These are phyloP conservation scores for Flueggea neowawraea DNA, from an alignment of 441 rosid species.

Conservation along the genomic window DNA sequence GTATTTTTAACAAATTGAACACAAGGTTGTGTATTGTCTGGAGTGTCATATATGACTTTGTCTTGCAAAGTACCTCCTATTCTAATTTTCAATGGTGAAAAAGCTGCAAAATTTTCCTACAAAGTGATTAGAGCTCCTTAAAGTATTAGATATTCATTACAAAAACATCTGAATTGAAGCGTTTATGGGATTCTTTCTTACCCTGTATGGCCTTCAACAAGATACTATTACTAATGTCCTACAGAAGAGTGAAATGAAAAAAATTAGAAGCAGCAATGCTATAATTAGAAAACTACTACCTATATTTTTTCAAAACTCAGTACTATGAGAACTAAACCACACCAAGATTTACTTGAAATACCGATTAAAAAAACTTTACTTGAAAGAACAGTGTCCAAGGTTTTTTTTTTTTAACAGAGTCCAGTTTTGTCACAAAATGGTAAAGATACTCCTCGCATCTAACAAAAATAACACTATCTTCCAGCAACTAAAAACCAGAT, in stretches of 20 bases:
- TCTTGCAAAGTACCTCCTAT: conserved; percentile 95
- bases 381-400: no score
- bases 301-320: no score
- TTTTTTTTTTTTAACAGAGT: no score
- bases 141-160: not conserved
- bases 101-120: conserved; percentile 43
- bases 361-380: no score
- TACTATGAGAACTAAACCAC: no score
- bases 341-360: no score
- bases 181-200: conserved; percentile 13
- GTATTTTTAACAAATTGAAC: conserved; percentile 51
- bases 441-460: no score
- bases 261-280: not conserved
- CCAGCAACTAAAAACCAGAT: not conserved
- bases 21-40: conserved; percentile 52
- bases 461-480: no score
- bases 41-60: conserved; percentile 63
- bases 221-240: conserved; percentile 67
- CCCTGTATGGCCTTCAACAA: conserved; percentile 79
- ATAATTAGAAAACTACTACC: no score
- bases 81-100: conserved; percentile 90
- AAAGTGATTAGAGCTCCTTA: not conserved
- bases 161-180: no score
- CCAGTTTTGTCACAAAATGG: no score
- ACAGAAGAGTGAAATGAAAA: conserved; percentile 21